phyloP scores from a whole-genome alignment of 1,284 basidiomycete genomes.

The Trichosporon sp. region DNA sequence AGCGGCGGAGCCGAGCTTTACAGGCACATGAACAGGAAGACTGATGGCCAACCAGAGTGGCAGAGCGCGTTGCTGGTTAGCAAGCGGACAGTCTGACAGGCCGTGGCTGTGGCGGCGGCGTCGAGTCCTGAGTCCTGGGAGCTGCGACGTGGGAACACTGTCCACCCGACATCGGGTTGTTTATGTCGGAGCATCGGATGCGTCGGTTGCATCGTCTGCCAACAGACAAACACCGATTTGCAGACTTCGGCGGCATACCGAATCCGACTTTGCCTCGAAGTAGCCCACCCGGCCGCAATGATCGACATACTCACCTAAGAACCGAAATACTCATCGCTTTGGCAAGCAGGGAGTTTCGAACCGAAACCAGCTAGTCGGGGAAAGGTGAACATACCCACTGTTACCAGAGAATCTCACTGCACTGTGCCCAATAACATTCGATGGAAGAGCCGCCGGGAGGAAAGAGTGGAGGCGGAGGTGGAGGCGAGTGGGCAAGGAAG shows the following conservation, averaged over 20 bases:
- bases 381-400: too few species aligned
- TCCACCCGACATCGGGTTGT: background rate
- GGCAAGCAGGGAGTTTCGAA: too few species aligned
- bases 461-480: background rate
- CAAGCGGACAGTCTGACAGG: background rate
- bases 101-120: slow-evolving; percentile 6
- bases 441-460: background rate
- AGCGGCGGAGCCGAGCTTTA: background rate
- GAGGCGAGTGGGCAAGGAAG: background rate
- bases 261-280: too few species aligned
- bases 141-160: background rate
- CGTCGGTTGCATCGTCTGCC: background rate
- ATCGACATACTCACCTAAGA: too few species aligned
- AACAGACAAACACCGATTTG: too few species aligned
- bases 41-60: background rate
- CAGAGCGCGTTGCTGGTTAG: background rate
- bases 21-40: background rate
- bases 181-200: background rate
- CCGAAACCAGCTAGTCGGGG: too few species aligned
- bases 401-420: too few species aligned
- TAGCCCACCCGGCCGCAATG: too few species aligned
- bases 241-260: too few species aligned
- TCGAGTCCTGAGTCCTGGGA: background rate
- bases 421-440: background rate
- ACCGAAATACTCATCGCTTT: too few species aligned